Base-by-base conservation (phyloP, 2,329 filamentous ascomycete species). In the Arthroderma uncinatum region DNA sequence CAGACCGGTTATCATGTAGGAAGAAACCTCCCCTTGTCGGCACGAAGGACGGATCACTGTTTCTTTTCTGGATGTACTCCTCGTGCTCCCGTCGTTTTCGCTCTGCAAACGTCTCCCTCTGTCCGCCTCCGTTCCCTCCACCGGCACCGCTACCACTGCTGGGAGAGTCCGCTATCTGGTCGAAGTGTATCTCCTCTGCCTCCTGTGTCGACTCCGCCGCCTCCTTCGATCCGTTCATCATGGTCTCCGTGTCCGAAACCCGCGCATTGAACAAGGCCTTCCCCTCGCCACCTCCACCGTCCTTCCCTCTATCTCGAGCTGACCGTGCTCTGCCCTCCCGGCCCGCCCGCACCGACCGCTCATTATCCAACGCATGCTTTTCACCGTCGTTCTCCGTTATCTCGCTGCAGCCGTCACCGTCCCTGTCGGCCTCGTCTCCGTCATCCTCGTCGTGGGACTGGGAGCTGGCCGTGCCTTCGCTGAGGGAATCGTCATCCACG, bases 21-120 rank as follows among this genome's bases (percentile, higher is more conserved):
- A 96, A 97, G 77, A 97, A 97, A 61, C 88, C 86, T 59, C 93
- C 93, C 63, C 92, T 80, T 67, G 94, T 96, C 56, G 93, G 92
- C 57, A 96, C 92, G 73, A 95, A 95, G 9, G 91, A 84, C 36
- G 92, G 92, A 70, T 95, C 89, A 64, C 89, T 84, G 68, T 95
- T 89, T 64, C 89, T 82, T 71, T 88, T 88, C 74, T 86, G 89
- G 73, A 86, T 84, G 74, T 95, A 94, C 67, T 95, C 89, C 62
- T 95, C 90, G 66, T 95, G 89, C 67, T 96, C 91, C 64, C 87
- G 84, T 62, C 87, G 83, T 70, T 87, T 84, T 62, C 83, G 80
- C 61, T 93, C 87, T 55, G 81, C 80, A 58, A 82, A 75, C 34
- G 80, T 78, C 65, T 85, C 83, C 62, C 79, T 76, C 53, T 66